Evolutionary conservation across 345 rosid species (phyloP).

Genomic region (Ceriops tagal): DNA sequence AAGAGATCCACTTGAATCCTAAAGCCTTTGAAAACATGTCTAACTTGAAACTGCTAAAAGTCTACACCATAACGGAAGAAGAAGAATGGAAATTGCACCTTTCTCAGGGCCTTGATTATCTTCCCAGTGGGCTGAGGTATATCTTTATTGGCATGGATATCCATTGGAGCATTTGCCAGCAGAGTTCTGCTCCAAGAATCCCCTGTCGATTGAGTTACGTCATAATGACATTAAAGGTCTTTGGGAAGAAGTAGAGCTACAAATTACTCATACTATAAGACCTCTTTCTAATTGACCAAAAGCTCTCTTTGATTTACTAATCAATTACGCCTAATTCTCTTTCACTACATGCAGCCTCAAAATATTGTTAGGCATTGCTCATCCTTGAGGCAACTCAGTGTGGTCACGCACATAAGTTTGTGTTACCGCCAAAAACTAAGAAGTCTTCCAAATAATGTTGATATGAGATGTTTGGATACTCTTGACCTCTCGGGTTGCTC

Average conservation of each 20-base stretch:
- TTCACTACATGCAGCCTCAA: no score
- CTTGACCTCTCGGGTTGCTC: constrained; percentile 12
- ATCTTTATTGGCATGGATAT: no score
- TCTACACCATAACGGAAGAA: no score
- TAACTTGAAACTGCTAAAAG: no score
- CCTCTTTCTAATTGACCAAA: no score
- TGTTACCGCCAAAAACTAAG: not conserved
- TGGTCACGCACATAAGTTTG: not conserved
- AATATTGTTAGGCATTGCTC: not conserved
- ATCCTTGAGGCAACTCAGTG: not conserved
- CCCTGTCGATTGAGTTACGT: not conserved
- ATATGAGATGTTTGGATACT: constrained; percentile 4
- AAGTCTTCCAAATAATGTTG: constrained; percentile 8
- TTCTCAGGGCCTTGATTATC: no score
- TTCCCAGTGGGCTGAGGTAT: no score
- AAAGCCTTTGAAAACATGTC: not conserved
- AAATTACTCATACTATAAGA: not conserved
- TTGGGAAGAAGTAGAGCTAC: not conserved
- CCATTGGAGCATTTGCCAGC: no score
- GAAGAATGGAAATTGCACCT: no score
- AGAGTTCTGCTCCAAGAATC: not conserved
- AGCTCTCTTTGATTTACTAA: no score
- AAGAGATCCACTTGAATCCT: not conserved
- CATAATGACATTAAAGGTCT: not conserved
- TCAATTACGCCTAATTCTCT: no score